phyloP scores from a whole-genome alignment of 805 yeast genomes.

The Saccharomycopsis microspora region DNA sequence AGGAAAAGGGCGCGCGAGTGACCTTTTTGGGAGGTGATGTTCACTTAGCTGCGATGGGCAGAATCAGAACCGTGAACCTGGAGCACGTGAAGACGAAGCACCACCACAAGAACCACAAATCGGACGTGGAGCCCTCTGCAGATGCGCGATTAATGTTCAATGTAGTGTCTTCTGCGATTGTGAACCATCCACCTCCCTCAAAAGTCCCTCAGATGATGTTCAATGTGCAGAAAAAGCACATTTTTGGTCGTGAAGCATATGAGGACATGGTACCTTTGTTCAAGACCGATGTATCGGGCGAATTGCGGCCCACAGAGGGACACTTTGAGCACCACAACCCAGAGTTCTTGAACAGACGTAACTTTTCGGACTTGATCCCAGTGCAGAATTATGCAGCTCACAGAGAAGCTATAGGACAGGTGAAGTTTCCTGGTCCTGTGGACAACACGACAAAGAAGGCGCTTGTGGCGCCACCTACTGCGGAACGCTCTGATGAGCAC shows the following conservation, averaged over 20 bases:
- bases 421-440: constrained; percentile 34
- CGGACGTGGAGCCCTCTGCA: constrained; percentile 27
- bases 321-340: constrained; percentile 26
- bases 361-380: constrained; percentile 62
- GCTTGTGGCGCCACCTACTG: neutral
- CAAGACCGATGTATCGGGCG: constrained; percentile 39
- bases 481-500: constrained; percentile 8
- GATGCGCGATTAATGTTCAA: constrained; percentile 76
- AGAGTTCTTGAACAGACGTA: constrained; percentile 50
- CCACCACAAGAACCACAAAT: constrained; percentile 19
- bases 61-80: constrained; percentile 38
- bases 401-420: constrained; percentile 20
- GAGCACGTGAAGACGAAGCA: constrained; percentile 21
- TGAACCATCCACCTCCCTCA: constrained; percentile 86
- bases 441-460: constrained; percentile 9
- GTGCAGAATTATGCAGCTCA: constrained; percentile 25
- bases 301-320: constrained; percentile 16
- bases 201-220: constrained; percentile 67
- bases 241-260: constrained; percentile 47
- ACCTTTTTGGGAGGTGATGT: constrained; percentile 92
- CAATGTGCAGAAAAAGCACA: constrained; percentile 58
- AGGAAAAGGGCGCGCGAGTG: constrained; percentile 52
- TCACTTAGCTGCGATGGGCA: constrained; percentile 76
- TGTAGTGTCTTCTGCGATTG: constrained; percentile 81
- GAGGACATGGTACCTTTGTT: constrained; percentile 80